Evolutionary conservation across 2,329 filamentous ascomycete genomes (phyloP), one percentile per base, ranked within the genome.

Genomic region (Epichloe gansuensis): DNA sequence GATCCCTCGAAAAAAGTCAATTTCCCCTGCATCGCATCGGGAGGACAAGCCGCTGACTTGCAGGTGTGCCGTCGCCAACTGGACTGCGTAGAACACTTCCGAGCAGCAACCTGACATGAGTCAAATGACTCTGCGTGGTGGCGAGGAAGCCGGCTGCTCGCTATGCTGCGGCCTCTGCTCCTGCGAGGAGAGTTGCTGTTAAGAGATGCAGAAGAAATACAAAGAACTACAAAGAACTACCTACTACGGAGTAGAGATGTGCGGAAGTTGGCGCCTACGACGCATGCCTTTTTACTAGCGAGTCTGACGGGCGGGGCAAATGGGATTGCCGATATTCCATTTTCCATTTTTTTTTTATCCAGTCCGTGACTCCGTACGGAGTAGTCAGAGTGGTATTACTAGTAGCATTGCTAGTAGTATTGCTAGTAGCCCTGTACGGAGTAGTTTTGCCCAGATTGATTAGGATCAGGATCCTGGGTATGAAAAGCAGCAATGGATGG

Each of bases 101-200:
- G 38, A 49, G 17, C 38, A 42, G 39, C 47, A 49, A n/a, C 47
- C 47, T 40, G 38, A 49, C 25, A 49, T 42, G 47, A 42, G 8
- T 35, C 39, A 49, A n/a, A 49, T 49, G 47, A 42, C 11, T 42
- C 39, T 49, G 25, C 47, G 47, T 35, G 47, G 47, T 5, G 47
- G 47, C n/a, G 47, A 40, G 25, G 47, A 49, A 17, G 47, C 27
- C 39, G 47, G 47, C n/a, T 49, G 47, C 47, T 49, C 47, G 39
- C 13, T 49, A 35, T 49, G 47, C 47, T 49, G 47, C 11, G 47
- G 47, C 21, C 39, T 49, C 25, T 49, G 47, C 31, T 13, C 39
- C 15, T 49, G 47, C 47, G 47, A 49, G 17, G 47, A 49, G 47
- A 25, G 36, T 39, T 49, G 47, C 39, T 35, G 39, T 25, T 49